Evolutionary conservation across 2,329 filamentous ascomycete species (phyloP), one percentile per base, ranked within the genome.

Genomic region (Mollisia scopiformis): DNA sequence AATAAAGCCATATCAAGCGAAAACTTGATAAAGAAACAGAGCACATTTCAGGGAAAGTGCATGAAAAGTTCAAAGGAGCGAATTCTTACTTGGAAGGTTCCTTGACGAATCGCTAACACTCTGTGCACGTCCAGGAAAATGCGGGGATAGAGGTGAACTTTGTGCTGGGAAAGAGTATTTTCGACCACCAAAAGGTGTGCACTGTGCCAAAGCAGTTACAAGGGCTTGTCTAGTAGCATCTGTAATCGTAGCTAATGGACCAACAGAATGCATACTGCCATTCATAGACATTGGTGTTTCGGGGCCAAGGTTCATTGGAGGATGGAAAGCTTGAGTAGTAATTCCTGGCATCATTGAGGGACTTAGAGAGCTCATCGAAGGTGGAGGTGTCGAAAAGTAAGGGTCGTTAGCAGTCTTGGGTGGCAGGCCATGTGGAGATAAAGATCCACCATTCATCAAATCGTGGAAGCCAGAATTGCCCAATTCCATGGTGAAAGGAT

Each of bases 381-480:
- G 86, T 65, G 91, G 89, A 62, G 92, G 89, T 28, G 91, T 90
- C 65, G 91, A 89, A 72, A 96, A 91, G 74, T 89, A 92, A 67
- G 87, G 83, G 74, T 95, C 91, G 74, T 85, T 86, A 68, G 86
- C 82, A 71, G 85, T 87, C 75, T 92, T 90, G 69, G 88, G 86
- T 73, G 86, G 81, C 46, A 90, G 76, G 65, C 89, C 89, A 74
- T 93, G 91, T 51, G 92, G 91, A 62, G 92, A 94, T 61, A 94
- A 80, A 13, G 90, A 90, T 64, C 86, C 87, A 52, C 87, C 85
- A 65, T 84, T 85, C 68, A 90, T 81, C 71, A 93, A 86, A 66
- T 95, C 92, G 61, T 90, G 88, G 73, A 96, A 93, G 35, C 90
- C 87, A 43, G 87, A 83, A 65, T 86, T 84, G 72, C 87, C 86